Evolutionary conservation across 441 rosid species (phyloP).

Genomic region (Brassica balearica): DNA sequence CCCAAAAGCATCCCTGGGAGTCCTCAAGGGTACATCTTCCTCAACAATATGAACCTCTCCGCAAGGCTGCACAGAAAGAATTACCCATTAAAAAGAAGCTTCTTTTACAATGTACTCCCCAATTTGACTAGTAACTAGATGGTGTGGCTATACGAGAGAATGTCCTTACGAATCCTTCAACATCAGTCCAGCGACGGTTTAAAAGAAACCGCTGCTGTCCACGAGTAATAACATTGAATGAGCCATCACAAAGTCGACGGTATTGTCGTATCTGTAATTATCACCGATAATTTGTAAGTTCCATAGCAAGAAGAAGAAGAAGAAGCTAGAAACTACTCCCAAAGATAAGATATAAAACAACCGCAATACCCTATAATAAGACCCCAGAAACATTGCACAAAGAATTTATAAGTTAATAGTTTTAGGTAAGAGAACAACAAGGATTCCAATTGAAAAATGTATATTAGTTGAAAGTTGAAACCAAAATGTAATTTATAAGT

Average conservation of each 20-base stretch:
- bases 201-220: constrained; percentile 89
- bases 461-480: constrained; percentile 5
- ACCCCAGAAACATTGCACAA: constrained; percentile 5
- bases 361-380: constrained; percentile 5
- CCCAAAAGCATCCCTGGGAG: constrained; percentile 77
- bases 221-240: constrained; percentile 85
- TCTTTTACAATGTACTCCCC: background rate
- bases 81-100: constrained; percentile 34
- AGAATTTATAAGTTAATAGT: background rate
- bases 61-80: constrained; percentile 58
- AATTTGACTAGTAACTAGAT: background rate
- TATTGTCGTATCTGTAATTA: constrained; percentile 83
- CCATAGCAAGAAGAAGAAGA: background rate
- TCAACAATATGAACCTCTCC: constrained; percentile 88
- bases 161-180: constrained; percentile 83
- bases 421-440: background rate
- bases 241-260: constrained; percentile 82
- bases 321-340: background rate
- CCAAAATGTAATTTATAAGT: background rate
- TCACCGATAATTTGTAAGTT: constrained; percentile 9
- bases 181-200: constrained; percentile 81
- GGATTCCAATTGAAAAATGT: background rate
- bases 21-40: constrained; percentile 82
- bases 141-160: constrained; percentile 4
- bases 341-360: constrained; percentile 1